Percentiles rank a stretch among this genome's conserved stretches.
Evolutionary conservation across 352 stramenopile species (phyloP).

Genomic region (Phytophthora foliorum): DNA sequence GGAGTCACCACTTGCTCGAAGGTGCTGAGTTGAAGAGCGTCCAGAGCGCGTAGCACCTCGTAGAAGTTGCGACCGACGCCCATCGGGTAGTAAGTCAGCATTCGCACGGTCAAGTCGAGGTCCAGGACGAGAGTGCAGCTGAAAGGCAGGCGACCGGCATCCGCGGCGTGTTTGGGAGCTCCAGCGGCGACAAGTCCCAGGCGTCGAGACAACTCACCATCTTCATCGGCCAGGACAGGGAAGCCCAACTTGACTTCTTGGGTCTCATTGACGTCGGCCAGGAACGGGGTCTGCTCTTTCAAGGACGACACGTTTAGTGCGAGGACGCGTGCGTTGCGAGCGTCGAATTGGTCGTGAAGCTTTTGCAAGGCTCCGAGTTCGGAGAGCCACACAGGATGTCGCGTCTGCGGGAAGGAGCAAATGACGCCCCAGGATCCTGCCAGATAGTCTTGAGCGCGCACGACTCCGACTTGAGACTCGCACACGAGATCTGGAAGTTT

Average conservation of each 20-base stretch:
- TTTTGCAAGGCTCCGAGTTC: conserved; percentile 86
- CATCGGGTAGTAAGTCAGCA: conserved; percentile 75
- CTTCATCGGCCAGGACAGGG: conserved; percentile 73
- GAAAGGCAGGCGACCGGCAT: conserved; percentile 68
- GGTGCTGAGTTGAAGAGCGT: conserved; percentile 76
- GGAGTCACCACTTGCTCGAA: conserved; percentile 85
- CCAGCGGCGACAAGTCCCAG: conserved; percentile 59
- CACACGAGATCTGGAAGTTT: conserved; percentile 82
- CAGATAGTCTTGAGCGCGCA: conserved; percentile 81
- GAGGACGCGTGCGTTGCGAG: conserved; percentile 76
- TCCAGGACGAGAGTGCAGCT: conserved; percentile 77
- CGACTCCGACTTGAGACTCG: conserved; percentile 73
- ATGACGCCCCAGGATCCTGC: conserved; percentile 75
- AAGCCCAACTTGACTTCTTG: conserved; percentile 84
- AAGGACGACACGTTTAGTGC: conserved; percentile 40
- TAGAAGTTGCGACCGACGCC: conserved; percentile 84
- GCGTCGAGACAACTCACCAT: conserved; percentile 66
- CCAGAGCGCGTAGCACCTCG: conserved; percentile 75
- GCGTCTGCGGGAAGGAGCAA: conserved; percentile 74
- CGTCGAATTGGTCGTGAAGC: conserved; percentile 81
- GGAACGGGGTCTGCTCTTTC: conserved; percentile 57
- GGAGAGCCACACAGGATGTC: conserved; percentile 82
- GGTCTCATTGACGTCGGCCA: conserved; percentile 83
- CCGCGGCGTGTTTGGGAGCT: conserved; percentile 59
- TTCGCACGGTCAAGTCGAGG: conserved; percentile 74